Conservation (phyloP, 495 filamentous ascomycete genomes). For the Penicillium ochrochloron region DNA sequence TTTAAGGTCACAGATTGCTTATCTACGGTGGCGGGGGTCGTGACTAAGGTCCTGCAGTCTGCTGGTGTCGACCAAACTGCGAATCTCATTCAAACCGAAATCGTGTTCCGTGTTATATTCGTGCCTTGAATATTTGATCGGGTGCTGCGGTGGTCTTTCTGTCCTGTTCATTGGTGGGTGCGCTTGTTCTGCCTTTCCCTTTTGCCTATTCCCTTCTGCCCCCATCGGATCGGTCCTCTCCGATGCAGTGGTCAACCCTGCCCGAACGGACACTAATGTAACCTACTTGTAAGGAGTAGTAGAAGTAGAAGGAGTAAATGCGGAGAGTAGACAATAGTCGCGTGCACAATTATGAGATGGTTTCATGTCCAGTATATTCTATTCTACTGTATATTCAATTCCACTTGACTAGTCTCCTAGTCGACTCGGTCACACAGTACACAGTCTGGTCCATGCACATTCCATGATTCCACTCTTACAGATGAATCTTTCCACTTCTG, state of each 20-base stretch:
- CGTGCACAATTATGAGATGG: background rate
- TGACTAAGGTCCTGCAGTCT: too few species aligned
- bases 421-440: background rate
- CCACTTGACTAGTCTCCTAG: background rate
- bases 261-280: conserved; percentile 16
- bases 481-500: background rate
- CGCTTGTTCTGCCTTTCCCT: background rate
- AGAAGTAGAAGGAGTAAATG: background rate
- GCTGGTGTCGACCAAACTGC: too few species aligned
- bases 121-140: background rate
- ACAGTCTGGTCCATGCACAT: background rate
- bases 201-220: background rate
- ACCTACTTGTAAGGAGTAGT: conserved; percentile 3
- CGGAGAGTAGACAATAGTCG: background rate
- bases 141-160: background rate
- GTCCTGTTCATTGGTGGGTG: background rate
- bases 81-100: too few species aligned
- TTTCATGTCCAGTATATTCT: background rate
- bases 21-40: conserved; percentile 39
- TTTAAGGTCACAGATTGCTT: conserved; percentile 50
- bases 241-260: conserved; percentile 14
- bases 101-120: conserved; percentile 11
- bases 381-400: background rate
- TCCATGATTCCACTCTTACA: too few species aligned
- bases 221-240: conserved; percentile 36